Conservation (phyloP, 2,329 filamentous ascomycete species). For the Ceratocystis alfenasii region DNA sequence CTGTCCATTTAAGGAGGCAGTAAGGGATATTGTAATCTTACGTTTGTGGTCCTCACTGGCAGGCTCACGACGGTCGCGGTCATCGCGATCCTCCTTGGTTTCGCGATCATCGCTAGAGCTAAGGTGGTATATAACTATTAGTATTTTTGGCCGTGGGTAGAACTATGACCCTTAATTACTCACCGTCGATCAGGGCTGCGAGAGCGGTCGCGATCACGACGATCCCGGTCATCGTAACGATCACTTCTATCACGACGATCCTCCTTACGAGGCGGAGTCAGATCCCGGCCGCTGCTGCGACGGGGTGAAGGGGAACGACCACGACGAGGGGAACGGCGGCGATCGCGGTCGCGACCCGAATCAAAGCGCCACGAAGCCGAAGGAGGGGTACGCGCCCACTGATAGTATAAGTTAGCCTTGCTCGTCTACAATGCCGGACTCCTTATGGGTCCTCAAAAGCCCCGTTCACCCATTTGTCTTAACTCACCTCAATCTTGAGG, state of each 20-base stretch:
- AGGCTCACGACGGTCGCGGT: slow-evolving; percentile 63
- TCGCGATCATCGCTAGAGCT: slow-evolving; percentile 37
- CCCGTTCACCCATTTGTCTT: no score
- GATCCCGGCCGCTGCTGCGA: slow-evolving; percentile 63
- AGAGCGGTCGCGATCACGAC: slow-evolving; percentile 61
- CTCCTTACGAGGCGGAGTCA: slow-evolving; percentile 70
- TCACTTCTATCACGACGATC: slow-evolving; percentile 65
- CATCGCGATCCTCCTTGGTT: slow-evolving; percentile 54
- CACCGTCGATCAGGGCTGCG: slow-evolving; percentile 56
- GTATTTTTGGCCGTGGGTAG: not conserved
- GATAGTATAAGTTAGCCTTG: slow-evolving; percentile 20
- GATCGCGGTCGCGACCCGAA: slow-evolving; percentile 67
- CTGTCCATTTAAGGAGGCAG: no score
- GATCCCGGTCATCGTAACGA: slow-evolving; percentile 64
- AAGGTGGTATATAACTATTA: slow-evolving; percentile 22
- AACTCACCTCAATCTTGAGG: slow-evolving; percentile 85
- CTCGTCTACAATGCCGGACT: not conserved
- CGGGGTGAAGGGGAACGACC: slow-evolving; percentile 66
- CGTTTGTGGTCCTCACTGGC: slow-evolving; percentile 89
- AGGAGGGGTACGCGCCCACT: slow-evolving; percentile 98
- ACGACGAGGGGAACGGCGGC: slow-evolving; percentile 51
- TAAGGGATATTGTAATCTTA: slow-evolving; percentile 32
- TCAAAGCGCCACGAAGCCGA: slow-evolving; percentile 98
- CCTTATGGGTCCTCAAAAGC: not conserved
- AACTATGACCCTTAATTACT: slow-evolving; percentile 18